Evolutionary conservation across 495 filamentous ascomycete species (phyloP).

Genomic region (Tuber borchii): DNA sequence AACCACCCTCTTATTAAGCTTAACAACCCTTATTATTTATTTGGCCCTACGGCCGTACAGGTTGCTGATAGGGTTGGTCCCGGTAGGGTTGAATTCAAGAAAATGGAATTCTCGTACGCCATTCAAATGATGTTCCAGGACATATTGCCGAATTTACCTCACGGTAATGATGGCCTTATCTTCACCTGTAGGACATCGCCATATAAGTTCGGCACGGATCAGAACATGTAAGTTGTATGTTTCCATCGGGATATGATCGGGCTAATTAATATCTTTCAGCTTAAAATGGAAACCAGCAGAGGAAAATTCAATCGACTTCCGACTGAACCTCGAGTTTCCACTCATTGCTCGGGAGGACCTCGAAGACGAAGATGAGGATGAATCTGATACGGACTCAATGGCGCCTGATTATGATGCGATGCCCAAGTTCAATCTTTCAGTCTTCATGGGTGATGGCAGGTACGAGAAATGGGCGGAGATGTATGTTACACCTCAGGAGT

Average conservation of each 20-base stretch:
- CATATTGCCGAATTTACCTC: conserved; percentile 72
- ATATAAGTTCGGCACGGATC: conserved; percentile 83
- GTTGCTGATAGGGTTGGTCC: conserved; percentile 11
- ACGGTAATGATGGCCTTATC: conserved; percentile 93
- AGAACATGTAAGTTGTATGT: conserved; percentile 27
- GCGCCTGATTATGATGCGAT: conserved; percentile 55
- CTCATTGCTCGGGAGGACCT: conserved; percentile 55
- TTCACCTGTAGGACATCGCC: conserved; percentile 83
- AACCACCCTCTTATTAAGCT: not conserved
- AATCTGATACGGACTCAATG: conserved; percentile 10
- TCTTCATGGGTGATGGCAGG: conserved; percentile 50
- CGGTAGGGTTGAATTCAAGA: conserved; percentile 66
- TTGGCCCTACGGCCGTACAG: not conserved
- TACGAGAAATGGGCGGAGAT: conserved; percentile 62
- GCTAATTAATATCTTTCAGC: conserved; percentile 55
- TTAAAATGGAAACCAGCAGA: conserved; percentile 93
- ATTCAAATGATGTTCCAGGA: conserved; percentile 85
- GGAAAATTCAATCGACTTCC: conserved; percentile 92
- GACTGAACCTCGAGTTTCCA: conserved; percentile 70
- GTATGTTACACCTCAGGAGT: conserved; percentile 65
- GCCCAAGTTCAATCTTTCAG: conserved; percentile 53
- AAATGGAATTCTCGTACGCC: conserved; percentile 78
- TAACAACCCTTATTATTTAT: not conserved
- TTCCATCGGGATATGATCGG: not conserved
- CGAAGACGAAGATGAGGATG: conserved; percentile 43